These are phyloP conservation scores for Vigna unguiculata DNA, from an alignment of 306 rosid genomes.

Conservation along the genomic window DNA sequence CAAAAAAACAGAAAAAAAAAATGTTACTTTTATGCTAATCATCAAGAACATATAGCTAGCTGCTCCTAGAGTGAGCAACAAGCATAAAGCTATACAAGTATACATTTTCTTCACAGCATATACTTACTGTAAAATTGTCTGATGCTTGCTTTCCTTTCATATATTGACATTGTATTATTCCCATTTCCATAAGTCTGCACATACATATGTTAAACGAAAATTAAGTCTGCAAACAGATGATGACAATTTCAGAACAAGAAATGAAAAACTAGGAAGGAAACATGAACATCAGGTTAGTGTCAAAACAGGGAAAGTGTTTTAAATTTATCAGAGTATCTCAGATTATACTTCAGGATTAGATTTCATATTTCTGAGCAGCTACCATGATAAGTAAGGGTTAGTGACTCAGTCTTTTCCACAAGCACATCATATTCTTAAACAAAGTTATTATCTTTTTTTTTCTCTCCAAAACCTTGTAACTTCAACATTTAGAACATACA, in stretches of 20 bases:
- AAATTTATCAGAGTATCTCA: neutral
- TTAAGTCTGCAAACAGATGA: slow-evolving; percentile 14
- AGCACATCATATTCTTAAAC: neutral
- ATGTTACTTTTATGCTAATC: slow-evolving; percentile 17
- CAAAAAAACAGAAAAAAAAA: neutral
- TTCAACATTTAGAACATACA: slow-evolving; percentile 24
- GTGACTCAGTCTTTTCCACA: neutral
- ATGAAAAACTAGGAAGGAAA: neutral
- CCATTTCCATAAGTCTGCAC: slow-evolving; percentile 85
- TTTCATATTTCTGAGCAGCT: neutral
- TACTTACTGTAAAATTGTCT: slow-evolving; percentile 86
- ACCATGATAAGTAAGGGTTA: neutral
- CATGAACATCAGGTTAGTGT: neutral
- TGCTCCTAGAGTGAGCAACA: slow-evolving; percentile 6
- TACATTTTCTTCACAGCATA: slow-evolving; percentile 16
- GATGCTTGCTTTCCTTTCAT: slow-evolving; percentile 88
- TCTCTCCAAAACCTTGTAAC: too few species aligned
- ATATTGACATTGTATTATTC: slow-evolving; percentile 78
- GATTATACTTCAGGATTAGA: neutral
- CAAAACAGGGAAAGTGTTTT: neutral
- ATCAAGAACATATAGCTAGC: neutral
- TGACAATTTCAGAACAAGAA: slow-evolving; percentile 17
- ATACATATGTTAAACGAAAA: slow-evolving; percentile 38
- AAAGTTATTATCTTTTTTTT: too few species aligned
- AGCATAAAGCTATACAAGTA: slow-evolving; percentile 2